phyloP scores from a whole-genome alignment of 2,329 filamentous ascomycete species.

The Thielaviopsis punctulata region DNA sequence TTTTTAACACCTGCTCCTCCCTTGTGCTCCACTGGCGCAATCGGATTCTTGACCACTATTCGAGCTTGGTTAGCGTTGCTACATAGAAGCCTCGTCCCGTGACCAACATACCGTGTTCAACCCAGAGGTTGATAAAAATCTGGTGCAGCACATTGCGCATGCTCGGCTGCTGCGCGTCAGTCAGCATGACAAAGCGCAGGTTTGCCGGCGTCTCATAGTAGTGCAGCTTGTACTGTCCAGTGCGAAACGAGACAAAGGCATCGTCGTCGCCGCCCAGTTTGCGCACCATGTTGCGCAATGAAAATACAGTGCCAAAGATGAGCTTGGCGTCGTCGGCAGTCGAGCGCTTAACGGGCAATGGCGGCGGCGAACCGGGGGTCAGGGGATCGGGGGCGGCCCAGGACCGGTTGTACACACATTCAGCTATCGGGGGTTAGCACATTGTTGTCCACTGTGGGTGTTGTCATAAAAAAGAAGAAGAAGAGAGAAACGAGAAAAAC shows the following conservation, averaged over 20 bases:
- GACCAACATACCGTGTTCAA: constrained; percentile 63
- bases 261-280: constrained; percentile 90
- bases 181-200: constrained; percentile 92
- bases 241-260: constrained; percentile 86
- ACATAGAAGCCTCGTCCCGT: not conserved
- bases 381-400: constrained; percentile 43
- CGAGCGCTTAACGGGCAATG: constrained; percentile 12
- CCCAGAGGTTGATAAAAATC: constrained; percentile 96
- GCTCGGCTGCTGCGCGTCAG: constrained; percentile 72
- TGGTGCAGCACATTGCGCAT: constrained; percentile 92
- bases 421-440: constrained; percentile 39
- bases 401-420: constrained; percentile 88
- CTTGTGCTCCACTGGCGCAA: constrained; percentile 51
- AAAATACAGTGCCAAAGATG: constrained; percentile 93
- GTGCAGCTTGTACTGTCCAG: constrained; percentile 90
- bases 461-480: not conserved
- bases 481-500: constrained; percentile 21
- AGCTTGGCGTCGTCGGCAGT: constrained; percentile 78
- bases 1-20: constrained; percentile 53
- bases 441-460: constrained; percentile 9
- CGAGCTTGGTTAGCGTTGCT: not conserved
- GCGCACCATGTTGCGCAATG: constrained; percentile 86
- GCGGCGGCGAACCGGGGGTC: constrained; percentile 17
- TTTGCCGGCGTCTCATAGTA: constrained; percentile 97
- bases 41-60: constrained; percentile 52